A percentile compares a stretch with the other conserved stretches of the same genome.
Evolutionary conservation across 257 asterid genomes (phyloP).

Genomic region (Penstemon barbatus): DNA sequence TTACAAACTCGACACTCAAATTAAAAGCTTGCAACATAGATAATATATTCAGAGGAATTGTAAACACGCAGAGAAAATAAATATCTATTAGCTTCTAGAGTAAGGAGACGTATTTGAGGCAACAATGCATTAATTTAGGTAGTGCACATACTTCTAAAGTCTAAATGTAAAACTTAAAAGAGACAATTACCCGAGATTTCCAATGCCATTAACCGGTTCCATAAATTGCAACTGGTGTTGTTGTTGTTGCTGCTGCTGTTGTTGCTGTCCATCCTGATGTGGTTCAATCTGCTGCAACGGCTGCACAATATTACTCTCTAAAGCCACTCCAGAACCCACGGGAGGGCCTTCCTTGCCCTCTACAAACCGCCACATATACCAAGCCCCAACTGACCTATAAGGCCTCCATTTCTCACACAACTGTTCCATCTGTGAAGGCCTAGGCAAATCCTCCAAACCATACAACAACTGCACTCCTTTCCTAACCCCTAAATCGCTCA

Average conservation of each 20-base stretch:
- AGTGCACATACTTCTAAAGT: background rate
- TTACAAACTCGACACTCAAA: background rate
- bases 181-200: conserved; percentile 64
- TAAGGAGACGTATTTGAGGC: background rate
- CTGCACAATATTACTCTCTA: conserved; percentile 38
- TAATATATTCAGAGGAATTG: conserved; percentile 8
- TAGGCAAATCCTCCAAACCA: conserved; percentile 82
- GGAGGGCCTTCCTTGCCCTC: conserved; percentile 61
- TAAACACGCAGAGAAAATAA: background rate
- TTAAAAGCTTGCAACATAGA: background rate
- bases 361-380: conserved; percentile 93
- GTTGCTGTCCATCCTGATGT: background rate
- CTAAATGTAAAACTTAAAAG: conserved; percentile 12
- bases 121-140: background rate
- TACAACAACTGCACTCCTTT: conserved; percentile 88
- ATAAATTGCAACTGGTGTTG: conserved; percentile 79
- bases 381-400: conserved; percentile 88
- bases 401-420: conserved; percentile 96
- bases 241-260: no score
- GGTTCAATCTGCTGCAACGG: conserved; percentile 74
- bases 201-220: conserved; percentile 76
- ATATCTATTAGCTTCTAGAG: background rate
- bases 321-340: no score
- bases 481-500: conserved; percentile 90
- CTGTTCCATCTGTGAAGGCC: conserved; percentile 87